phyloP scores from a whole-genome alignment of 192 early-diverging fungal species.

The Mortierella alpina region DNA sequence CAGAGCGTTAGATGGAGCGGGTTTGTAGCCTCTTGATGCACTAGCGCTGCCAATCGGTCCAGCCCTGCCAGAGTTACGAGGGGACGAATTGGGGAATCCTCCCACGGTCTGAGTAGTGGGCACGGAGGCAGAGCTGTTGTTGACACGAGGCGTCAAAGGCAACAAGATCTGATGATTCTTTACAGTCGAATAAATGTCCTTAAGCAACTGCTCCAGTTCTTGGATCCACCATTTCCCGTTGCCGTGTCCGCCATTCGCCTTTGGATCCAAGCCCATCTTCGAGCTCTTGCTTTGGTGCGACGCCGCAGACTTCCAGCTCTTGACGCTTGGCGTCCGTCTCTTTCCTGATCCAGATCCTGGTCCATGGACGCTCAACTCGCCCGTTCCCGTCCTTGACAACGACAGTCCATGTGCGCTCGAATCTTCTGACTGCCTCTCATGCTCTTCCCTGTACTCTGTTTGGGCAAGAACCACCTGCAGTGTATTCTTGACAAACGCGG shows the following conservation, averaged over 20 bases:
- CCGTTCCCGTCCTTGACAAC: slow-evolving; percentile 8
- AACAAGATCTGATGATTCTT: slow-evolving; percentile 68
- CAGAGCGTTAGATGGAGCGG: no score
- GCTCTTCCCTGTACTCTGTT: background rate
- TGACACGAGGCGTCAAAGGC: slow-evolving; percentile 7
- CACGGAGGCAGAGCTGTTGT: background rate
- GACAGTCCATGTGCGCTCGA: slow-evolving; percentile 2
- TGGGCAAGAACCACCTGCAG: slow-evolving; percentile 55
- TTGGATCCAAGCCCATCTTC: slow-evolving; percentile 21
- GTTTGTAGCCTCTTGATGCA: background rate
- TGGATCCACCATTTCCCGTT: slow-evolving; percentile 59
- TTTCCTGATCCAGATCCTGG: slow-evolving; percentile 1
- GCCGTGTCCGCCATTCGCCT: slow-evolving; percentile 24
- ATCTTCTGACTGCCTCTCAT: slow-evolving; percentile 7
- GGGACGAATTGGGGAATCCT: no score
- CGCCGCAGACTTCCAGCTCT: slow-evolving; percentile 36
- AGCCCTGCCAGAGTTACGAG: no score
- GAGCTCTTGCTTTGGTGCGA: slow-evolving; percentile 15
- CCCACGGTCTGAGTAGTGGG: no score
- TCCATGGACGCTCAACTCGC: slow-evolving; percentile 22
- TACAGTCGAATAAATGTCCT: slow-evolving; percentile 70
- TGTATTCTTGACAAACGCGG: slow-evolving; percentile 79
- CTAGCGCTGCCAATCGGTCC: background rate
- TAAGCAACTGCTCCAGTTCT: slow-evolving; percentile 64
- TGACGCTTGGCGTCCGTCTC: slow-evolving; percentile 27